Base-by-base conservation (phyloP, 768 basidiomycete genomes). In the Auricularia sp. region DNA sequence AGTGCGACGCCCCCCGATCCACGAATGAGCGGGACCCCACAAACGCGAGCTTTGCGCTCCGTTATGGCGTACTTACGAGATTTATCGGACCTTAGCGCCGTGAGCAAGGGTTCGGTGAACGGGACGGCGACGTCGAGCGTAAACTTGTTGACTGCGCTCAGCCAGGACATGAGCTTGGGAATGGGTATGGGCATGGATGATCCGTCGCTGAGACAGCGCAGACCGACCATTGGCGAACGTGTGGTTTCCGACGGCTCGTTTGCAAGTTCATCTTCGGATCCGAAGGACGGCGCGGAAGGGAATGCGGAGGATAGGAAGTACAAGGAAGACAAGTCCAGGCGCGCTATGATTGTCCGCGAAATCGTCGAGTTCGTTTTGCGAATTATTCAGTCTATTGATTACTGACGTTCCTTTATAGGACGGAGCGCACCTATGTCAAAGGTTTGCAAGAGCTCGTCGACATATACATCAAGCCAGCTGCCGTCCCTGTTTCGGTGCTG, bases 1-100 rank as follows among this genome's bases (percentile, higher is more conserved):
- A 59, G 56, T 29, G 56, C 56, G 6, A 59, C 4, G 56, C 56
- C 56, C 8, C 24, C 24, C 56, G 56, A 24, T 10, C 29, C 10
- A 18, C 54, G 54, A 45, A 47, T 18, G 66, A 65, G 39, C 45
- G 67, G 6, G 44, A 68, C 35, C 7, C 56, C 56, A 36, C 88
- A 89, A 72, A 86, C 84, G 70, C 82, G 90, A 54, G 94, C 92
- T 37, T 80, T 99, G 63, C 85, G 91, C 64, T 90, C 91, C 10
- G 85, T 99, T 18, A 95, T 98, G 89, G 92, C 94, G 6, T 99
- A 98, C 75, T 82, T 99, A 21, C 86, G 87, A 70, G 97, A 99
- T 70, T 89, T 99, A 85, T 89, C 94, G 71, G 97, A 99, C 71
- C 80, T 99, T 36, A 87, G 87, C 18, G 75, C 86, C 68, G 83